A percentile compares a stretch with the other conserved stretches of the same genome.
phyloP scores from a whole-genome alignment of 192 early-diverging fungal species.

The Cladochytrium replicatum region DNA sequence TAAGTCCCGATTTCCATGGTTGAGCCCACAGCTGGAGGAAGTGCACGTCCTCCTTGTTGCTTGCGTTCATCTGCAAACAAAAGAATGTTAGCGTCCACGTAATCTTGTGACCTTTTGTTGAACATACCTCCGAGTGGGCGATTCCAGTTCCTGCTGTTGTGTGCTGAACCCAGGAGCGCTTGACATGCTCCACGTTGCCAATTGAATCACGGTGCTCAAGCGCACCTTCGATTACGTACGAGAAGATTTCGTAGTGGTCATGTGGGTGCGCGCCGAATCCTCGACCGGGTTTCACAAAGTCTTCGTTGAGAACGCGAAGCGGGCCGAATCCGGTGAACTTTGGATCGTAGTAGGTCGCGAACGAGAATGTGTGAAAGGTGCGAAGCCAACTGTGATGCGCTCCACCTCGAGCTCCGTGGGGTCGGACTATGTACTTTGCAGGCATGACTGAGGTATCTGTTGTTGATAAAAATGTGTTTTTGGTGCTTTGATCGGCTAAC shows the following conservation, averaged over 20 bases:
- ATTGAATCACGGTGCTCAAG: conserved; percentile 33
- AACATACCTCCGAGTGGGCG: conserved; percentile 25
- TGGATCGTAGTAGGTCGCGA: conserved; percentile 30
- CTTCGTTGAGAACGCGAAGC: conserved; percentile 35
- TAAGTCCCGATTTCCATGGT: no score
- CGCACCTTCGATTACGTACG: conserved; percentile 28
- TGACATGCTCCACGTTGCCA: conserved; percentile 26
- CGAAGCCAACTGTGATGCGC: no score
- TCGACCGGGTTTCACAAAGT: conserved; percentile 16
- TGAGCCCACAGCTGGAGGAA: no score
- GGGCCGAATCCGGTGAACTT: conserved; percentile 18
- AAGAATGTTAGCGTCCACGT: no score
- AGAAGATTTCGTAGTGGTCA: conserved; percentile 30
- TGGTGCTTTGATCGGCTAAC: no score
- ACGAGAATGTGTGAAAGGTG: conserved; percentile 40
- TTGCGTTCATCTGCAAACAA: no score
- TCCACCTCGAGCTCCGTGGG: no score
- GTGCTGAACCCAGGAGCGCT: conserved; percentile 29
- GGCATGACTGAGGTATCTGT: no score
- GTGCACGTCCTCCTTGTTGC: no score
- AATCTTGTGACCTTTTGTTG: no score
- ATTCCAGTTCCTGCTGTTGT: conserved; percentile 35
- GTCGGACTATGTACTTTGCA: no score
- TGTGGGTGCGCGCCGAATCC: conserved; percentile 35
- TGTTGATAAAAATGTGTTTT: no score